These are phyloP conservation scores for Leishmania tarentolae DNA, from an alignment of 208 protist species.

Conservation along the genomic window DNA sequence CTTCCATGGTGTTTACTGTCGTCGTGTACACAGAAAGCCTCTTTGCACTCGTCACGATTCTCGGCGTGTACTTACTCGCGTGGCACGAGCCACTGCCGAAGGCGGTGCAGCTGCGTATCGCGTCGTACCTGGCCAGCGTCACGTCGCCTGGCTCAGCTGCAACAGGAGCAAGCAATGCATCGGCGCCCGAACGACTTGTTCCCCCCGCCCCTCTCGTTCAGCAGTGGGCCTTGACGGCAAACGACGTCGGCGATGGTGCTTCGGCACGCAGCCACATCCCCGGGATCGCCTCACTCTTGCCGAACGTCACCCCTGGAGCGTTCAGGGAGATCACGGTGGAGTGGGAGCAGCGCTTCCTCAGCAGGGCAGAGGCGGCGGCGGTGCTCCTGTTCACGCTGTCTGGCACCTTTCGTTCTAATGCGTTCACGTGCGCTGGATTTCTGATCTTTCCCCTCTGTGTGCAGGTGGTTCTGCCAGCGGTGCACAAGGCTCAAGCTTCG, in stretches of 20 bases:
- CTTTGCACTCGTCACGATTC: constrained; percentile 59
- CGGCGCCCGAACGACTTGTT: background rate
- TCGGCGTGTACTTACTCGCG: constrained; percentile 60
- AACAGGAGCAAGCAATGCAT: background rate
- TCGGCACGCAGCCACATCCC: background rate
- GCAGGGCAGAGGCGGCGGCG: constrained; percentile 27
- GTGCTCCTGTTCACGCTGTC: constrained; percentile 56
- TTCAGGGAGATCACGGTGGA: background rate
- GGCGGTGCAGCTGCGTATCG: constrained; percentile 23
- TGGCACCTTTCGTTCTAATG: constrained; percentile 67
- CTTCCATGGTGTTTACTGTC: constrained; percentile 73
- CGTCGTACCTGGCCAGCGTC: background rate
- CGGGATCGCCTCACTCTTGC: constrained; percentile 1
- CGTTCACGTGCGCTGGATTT: constrained; percentile 56
- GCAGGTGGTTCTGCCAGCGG: constrained; percentile 28
- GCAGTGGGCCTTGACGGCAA: constrained; percentile 3
- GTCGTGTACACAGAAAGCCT: constrained; percentile 80
- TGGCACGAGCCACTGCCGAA: constrained; percentile 29
- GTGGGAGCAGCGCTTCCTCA: constrained; percentile 26
- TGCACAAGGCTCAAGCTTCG: constrained; percentile 21
- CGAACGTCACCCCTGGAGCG: background rate
- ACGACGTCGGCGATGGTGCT: background rate
- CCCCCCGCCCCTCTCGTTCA: background rate
- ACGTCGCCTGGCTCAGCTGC: background rate
- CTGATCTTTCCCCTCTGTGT: constrained; percentile 65